phyloP scores from a whole-genome alignment of 768 basidiomycete genomes.

The Tulasnella sp. region DNA sequence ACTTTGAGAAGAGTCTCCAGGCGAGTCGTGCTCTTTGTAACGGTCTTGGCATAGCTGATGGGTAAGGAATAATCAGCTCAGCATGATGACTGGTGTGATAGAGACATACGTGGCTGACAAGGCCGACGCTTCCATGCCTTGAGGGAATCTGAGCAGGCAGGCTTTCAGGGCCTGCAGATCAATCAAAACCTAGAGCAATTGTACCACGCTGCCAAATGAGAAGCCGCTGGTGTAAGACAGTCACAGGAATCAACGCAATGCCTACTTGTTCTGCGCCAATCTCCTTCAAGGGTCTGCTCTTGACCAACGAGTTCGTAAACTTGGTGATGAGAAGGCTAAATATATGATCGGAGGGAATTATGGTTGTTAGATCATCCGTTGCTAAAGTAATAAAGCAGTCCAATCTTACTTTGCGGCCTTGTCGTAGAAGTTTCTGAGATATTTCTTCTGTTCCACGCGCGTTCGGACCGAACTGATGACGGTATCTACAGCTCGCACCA shows the following conservation, averaged over 20 bases:
- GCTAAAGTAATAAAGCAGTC: background rate
- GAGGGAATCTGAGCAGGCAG: slow-evolving; percentile 68
- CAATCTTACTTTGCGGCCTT: slow-evolving; percentile 84
- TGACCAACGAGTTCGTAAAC: slow-evolving; percentile 83
- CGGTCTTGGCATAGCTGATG: slow-evolving; percentile 67
- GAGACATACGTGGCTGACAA: slow-evolving; percentile 18
- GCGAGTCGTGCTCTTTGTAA: slow-evolving; percentile 69
- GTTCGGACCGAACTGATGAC: slow-evolving; percentile 69
- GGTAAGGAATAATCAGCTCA: too few relatives aligned
- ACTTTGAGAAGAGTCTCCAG: slow-evolving; percentile 92
- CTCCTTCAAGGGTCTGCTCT: slow-evolving; percentile 82
- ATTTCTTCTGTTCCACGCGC: slow-evolving; percentile 89
- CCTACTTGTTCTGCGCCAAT: slow-evolving; percentile 89
- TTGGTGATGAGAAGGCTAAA: slow-evolving; percentile 67
- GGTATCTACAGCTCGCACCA: slow-evolving; percentile 63
- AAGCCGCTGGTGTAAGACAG: too few relatives aligned
- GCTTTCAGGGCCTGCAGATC: slow-evolving; percentile 83
- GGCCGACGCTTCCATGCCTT: slow-evolving; percentile 18
- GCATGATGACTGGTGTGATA: background rate
- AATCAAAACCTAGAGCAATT: slow-evolving; percentile 58
- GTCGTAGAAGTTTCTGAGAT: slow-evolving; percentile 84
- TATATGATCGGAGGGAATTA: background rate
- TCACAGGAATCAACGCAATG: slow-evolving; percentile 4
- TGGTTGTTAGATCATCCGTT: background rate
- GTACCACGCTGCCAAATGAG: too few relatives aligned